Base-by-base conservation (phyloP, 345 rosid species). In the Gossypium turneri region DNA sequence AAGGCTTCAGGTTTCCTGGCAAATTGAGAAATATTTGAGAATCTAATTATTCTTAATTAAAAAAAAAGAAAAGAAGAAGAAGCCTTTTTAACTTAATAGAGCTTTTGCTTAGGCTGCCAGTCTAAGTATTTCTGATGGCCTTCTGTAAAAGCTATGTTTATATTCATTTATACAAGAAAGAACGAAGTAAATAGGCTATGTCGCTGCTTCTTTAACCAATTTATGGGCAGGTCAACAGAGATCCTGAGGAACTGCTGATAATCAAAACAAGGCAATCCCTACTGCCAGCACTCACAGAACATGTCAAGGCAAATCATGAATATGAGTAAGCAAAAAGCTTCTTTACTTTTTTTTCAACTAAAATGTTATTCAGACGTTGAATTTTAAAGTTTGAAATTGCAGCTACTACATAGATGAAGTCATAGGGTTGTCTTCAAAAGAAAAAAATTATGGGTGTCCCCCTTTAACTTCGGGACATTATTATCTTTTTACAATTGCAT, bases 251-350 rank as follows among this genome's bases (percentile, higher is more conserved):
- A 62, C 85, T 95, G 62, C 86, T 95, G 5, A 90, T 91, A 73
- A 93, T 95, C 85, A 93, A 93, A 85, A 95, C 98, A 16, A 87
- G 97, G 84, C 86, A 91, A 60, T 93, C 98, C 56, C 88, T 93
- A 72, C 77, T 95, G 79, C 96, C 85, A 50, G 83, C 96, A 48
- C 80, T 91, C 51, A 95, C 88, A 7, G 91, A 91, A 78, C 98
- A 93, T 76, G 93, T 91, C 80, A 90, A 93, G 72, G 98, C 92
- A 60, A 95, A 93, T 79, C 99, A 95, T 61, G 93, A 89, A 85
- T 95, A 95, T 34, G 99, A 93, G 99, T 93, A 89, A 83, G 89
- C 74, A n/a, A 59, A 70, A 50, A 69, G 47, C 77, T 10, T 48
- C 73, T 29, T 43, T 13, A 34, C 0, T 4, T 34, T 34, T 25